Percentiles rank a stretch among this genome's conserved stretches.
phyloP scores from a whole-genome alignment of 2,329 filamentous ascomycete genomes.

The Paraphoma sp. region DNA sequence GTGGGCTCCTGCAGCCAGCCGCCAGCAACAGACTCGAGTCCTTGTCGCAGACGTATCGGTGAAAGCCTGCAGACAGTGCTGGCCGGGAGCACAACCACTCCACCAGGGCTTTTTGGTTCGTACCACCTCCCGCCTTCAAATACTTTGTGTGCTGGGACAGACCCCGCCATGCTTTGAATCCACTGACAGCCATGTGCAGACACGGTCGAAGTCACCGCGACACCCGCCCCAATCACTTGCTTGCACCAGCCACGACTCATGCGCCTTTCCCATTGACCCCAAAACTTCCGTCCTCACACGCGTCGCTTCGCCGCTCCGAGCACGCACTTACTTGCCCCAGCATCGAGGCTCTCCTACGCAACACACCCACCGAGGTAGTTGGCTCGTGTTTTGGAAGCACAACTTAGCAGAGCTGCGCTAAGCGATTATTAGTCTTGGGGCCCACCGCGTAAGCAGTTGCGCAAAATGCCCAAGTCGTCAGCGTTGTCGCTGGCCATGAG shows the following conservation, averaged over 20 bases:
- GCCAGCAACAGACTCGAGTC: conserved; percentile 25
- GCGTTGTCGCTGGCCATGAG: conserved; percentile 47
- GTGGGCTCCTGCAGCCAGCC: conserved; percentile 22
- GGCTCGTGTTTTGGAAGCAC: conserved; percentile 14
- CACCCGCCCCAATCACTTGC: conserved; percentile 15
- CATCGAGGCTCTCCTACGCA: conserved; percentile 19
- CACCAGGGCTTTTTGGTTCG: conserved; percentile 39
- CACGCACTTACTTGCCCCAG: conserved; percentile 19
- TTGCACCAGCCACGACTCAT: conserved; percentile 31
- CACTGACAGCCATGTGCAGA: conserved; percentile 44
- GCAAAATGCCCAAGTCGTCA: conserved; percentile 49
- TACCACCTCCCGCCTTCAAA: conserved; percentile 39
- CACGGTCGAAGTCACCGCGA: conserved; percentile 28
- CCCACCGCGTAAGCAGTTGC: conserved; percentile 34
- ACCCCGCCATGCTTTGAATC: conserved; percentile 13
- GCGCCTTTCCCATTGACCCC: conserved; percentile 30
- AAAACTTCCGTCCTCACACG: conserved; percentile 15
- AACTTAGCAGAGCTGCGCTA: conserved; percentile 20
- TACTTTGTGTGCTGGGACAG: conserved; percentile 17
- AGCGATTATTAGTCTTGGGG: conserved; percentile 31
- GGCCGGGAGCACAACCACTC: conserved; percentile 32
- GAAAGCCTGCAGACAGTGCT: conserved; percentile 37
- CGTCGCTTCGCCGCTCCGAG: conserved; percentile 22
- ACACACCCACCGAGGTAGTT: conserved; percentile 35
- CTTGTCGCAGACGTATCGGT: conserved; percentile 36